Percentiles rank a stretch among this genome's conserved stretches.
phyloP scores from a whole-genome alignment of 129 eudicot genomes.

The Solidago caesia region DNA sequence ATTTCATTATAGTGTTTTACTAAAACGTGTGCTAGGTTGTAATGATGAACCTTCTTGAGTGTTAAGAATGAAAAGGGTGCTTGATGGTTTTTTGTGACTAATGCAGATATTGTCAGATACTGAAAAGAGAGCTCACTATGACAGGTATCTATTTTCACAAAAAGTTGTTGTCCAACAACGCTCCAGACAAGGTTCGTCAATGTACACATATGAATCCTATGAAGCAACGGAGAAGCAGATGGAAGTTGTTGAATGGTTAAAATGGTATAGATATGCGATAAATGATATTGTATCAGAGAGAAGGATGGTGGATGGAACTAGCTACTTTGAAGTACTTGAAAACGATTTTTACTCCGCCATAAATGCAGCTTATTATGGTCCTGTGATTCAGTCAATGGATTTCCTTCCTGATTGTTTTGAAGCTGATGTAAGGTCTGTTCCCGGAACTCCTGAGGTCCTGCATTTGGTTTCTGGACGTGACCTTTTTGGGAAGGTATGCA shows the following conservation, averaged over 20 bases:
- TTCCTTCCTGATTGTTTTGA: conserved; percentile 88
- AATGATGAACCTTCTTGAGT: background rate
- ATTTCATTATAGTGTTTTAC: background rate
- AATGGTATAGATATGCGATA: conserved; percentile 80
- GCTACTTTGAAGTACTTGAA: conserved; percentile 73
- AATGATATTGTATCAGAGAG: conserved; percentile 64
- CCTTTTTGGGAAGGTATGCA: conserved; percentile 80
- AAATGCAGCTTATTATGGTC: conserved; percentile 84
- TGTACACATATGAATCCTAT: conserved; percentile 52
- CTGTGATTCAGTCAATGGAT: conserved; percentile 67
- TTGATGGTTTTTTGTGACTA: conserved; percentile 15
- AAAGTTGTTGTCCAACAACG: conserved; percentile 38
- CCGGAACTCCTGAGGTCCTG: conserved; percentile 71
- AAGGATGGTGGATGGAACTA: conserved; percentile 63
- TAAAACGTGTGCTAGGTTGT: conserved; percentile 1
- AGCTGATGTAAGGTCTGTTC: conserved; percentile 84
- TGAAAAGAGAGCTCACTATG: conserved; percentile 76
- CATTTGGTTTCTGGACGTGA: conserved; percentile 89
- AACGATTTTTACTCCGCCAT: conserved; percentile 82
- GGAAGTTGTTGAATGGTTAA: conserved; percentile 97
- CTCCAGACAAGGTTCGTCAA: conserved; percentile 42
- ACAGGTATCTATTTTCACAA: conserved; percentile 56
- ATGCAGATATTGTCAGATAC: conserved; percentile 86
- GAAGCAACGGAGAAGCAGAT: conserved; percentile 46
- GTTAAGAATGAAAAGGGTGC: conserved; percentile 13